Base-by-base conservation (phyloP, 345 rosid species). In the Eucalyptus caleyi region DNA sequence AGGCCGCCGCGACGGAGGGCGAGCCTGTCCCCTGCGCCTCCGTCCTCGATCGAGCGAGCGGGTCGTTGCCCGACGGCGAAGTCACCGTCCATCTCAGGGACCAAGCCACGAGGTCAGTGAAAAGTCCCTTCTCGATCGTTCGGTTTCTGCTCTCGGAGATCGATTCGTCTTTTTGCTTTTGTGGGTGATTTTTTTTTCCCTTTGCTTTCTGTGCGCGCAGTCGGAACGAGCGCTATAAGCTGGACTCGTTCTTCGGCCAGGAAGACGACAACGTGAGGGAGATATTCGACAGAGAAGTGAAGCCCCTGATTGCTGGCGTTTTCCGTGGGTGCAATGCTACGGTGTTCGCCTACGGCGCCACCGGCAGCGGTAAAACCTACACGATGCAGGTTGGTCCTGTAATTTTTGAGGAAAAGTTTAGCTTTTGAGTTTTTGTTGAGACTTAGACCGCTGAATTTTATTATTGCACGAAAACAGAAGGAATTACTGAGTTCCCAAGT, bases 341-440 rank as follows among this genome's bases (percentile, higher is more conserved):
- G 0, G 97, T 96, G 30, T 96, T 97, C 87, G 98, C 99, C 81
- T 98, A 95, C 90, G 99, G 99, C 50, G 99, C 98, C 62, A 96
- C 99, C 9, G 99, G 99, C 51, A 98, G 99, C 72, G 99, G 99
- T 50, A 98, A 98, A 91, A 98, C 99, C 16, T 98, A 92, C 89
- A 95, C 99, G 1, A 98, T 98, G 99, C 99, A 96, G 99, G 99
- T 97, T 89, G 1, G 44, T 72, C 12, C 59, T 30, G 88, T 44
- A 10, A 10, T 86, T 45, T 45, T 54, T 47, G 82, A 50, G 47
- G 49, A 32, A 47, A 47, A 26, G 15, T 65, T 86, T 26, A 50
- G 62, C 87, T 53, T 86, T 50, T 86, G 37, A 86, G 54, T 30
- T 86, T 86, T 42, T 32, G 24, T 77, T 77, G 83, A 4, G 47